These are phyloP conservation scores for Clitopilus passeckerianus DNA, from an alignment of 768 basidiomycete species.

Conservation along the genomic window DNA sequence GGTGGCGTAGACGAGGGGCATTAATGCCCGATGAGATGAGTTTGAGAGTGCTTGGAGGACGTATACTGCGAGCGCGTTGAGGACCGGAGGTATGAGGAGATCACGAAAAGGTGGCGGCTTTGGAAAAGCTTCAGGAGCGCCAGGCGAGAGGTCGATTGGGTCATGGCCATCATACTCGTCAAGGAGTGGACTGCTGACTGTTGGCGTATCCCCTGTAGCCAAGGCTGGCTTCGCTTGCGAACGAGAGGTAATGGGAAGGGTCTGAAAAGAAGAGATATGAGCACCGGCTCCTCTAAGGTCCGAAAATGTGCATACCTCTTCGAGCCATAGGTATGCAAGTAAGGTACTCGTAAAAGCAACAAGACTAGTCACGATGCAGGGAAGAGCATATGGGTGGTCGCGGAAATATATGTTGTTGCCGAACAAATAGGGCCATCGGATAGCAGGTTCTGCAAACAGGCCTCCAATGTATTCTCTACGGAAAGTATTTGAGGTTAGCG, in stretches of 20 bases:
- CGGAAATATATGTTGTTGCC: slow-evolving; percentile 20
- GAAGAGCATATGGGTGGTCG: slow-evolving; percentile 27
- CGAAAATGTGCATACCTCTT: slow-evolving; percentile 16
- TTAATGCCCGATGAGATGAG: slow-evolving; percentile 29
- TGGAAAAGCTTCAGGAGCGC: neutral
- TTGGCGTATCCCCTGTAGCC: neutral
- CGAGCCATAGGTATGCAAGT: slow-evolving; percentile 16
- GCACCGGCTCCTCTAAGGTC: neutral
- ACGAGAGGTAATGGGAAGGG: neutral
- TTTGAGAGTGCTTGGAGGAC: slow-evolving; percentile 31
- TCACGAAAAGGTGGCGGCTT: slow-evolving; percentile 15
- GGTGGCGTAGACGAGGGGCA: slow-evolving; percentile 49
- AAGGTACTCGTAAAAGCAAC: slow-evolving; percentile 14
- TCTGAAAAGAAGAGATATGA: neutral
- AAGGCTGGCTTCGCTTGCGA: neutral
- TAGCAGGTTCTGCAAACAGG: slow-evolving; percentile 22
- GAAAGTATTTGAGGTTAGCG: neutral
- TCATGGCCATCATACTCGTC: neutral
- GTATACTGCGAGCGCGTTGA: slow-evolving; percentile 26
- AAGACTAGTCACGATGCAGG: slow-evolving; percentile 18
- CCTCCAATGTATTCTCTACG: slow-evolving; percentile 23
- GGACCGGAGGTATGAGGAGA: slow-evolving; percentile 23
- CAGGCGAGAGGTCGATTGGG: neutral
- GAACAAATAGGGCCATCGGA: slow-evolving; percentile 21
- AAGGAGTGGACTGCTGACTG: neutral